Evolutionary conservation across 306 rosid genomes (phyloP).

Genomic region (Vigna trinervia): DNA sequence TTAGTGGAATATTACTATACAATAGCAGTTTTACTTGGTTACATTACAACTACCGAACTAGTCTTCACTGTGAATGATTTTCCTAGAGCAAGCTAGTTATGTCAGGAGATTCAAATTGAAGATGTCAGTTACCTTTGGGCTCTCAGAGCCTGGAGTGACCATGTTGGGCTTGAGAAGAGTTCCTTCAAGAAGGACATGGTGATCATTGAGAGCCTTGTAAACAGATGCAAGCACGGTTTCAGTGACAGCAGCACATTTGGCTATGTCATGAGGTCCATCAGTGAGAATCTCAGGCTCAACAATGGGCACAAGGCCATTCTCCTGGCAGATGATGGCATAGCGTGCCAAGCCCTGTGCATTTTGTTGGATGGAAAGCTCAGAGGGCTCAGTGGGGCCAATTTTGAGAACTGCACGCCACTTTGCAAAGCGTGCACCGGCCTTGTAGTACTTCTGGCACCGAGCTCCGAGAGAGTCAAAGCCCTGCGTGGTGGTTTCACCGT

Average conservation of each 20-base stretch:
- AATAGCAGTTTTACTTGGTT: not conserved
- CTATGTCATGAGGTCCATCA: slow-evolving; percentile 76
- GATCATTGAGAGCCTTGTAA: slow-evolving; percentile 90
- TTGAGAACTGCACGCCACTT: slow-evolving; percentile 94
- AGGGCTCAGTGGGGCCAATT: slow-evolving; percentile 78
- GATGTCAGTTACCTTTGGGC: slow-evolving; percentile 66
- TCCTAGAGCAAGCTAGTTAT: not conserved
- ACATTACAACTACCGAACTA: not conserved
- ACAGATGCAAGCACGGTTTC: slow-evolving; percentile 79
- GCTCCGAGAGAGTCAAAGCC: slow-evolving; percentile 85
- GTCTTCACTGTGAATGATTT: not conserved
- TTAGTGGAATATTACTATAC: too few species aligned
- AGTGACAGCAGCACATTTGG: slow-evolving; percentile 83
- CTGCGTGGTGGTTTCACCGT: slow-evolving; percentile 88
- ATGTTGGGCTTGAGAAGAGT: slow-evolving; percentile 93
- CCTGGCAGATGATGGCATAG: slow-evolving; percentile 92
- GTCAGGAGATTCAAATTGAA: not conserved
- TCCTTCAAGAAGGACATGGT: slow-evolving; percentile 93
- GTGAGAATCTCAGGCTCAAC: slow-evolving; percentile 94
- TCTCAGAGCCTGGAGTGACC: slow-evolving; percentile 90
- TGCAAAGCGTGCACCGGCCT: slow-evolving; percentile 89
- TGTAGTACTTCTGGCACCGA: slow-evolving; percentile 81
- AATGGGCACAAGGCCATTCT: slow-evolving; percentile 89
- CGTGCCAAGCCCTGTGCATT: slow-evolving; percentile 97
- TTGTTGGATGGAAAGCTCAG: slow-evolving; percentile 78